Conservation (phyloP, 257 asterid genomes). For the Ballota nigra region DNA sequence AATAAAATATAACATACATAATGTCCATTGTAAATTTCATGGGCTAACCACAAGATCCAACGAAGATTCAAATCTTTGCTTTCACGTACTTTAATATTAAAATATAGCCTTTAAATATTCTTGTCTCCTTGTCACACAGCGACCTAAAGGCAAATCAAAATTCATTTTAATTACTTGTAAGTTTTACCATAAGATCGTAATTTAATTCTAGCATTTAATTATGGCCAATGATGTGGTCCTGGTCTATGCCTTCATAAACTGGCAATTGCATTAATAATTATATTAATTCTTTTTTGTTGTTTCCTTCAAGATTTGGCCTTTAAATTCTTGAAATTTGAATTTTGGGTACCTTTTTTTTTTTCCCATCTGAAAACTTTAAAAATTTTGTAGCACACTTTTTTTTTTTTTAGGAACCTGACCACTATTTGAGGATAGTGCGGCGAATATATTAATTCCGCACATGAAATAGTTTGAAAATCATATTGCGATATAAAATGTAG, state of each 20-base stretch:
- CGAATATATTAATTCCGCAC: too few relatives aligned
- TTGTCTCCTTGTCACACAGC: slow-evolving; percentile 6
- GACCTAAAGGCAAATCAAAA: not conserved
- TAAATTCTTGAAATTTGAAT: slow-evolving; percentile 8
- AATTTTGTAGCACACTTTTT: not conserved
- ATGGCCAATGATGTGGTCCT: slow-evolving; percentile 7
- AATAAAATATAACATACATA: too few relatives aligned
- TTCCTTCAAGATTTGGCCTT: not conserved
- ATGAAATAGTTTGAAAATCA: too few relatives aligned
- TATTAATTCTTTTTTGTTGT: not conserved
- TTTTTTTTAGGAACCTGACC: not conserved
- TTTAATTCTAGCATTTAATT: not conserved
- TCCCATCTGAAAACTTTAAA: not conserved
- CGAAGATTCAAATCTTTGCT: slow-evolving; percentile 16
- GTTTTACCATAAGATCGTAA: not conserved
- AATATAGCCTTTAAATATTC: slow-evolving; percentile 4
- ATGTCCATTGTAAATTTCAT: not conserved
- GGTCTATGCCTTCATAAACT: not conserved
- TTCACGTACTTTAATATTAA: not conserved
- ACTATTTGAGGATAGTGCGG: not conserved
- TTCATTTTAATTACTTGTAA: not conserved
- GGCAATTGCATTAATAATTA: not conserved
- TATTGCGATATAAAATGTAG: too few relatives aligned
- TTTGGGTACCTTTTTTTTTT: not conserved
- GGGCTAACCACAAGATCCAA: not conserved